A percentile compares a stretch with the other conserved stretches of the same genome.
These are phyloP conservation scores for Coelastrella sp. DNA, from an alignment of 139 green algal genomes.

Conservation along the genomic window DNA sequence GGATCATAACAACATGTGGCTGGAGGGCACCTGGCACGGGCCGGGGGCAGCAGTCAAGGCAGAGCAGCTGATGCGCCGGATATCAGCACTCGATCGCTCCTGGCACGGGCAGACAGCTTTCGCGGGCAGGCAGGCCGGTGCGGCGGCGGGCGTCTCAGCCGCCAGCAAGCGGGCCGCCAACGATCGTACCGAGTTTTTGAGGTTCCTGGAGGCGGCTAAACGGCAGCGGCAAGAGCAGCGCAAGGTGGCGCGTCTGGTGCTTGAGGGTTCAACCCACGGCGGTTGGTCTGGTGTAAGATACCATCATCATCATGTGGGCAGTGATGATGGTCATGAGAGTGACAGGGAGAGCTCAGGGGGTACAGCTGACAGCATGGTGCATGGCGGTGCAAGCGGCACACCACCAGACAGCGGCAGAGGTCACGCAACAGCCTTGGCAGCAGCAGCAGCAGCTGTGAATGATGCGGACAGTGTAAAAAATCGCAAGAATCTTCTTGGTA, in stretches of 20 bases:
- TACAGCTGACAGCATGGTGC: neutral
- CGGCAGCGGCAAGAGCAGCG: constrained; percentile 61
- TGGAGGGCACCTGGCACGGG: constrained; percentile 50
- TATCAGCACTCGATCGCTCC: constrained; percentile 18
- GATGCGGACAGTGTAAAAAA: neutral
- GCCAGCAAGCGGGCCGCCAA: neutral
- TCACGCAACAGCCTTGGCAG: neutral
- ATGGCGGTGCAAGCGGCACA: neutral
- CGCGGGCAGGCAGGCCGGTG: neutral
- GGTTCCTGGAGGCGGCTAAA: constrained; percentile 52
- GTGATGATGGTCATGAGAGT: neutral
- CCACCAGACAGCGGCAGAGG: neutral
- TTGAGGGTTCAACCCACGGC: constrained; percentile 57
- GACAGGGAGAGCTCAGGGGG: neutral
- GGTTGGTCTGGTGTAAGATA: neutral
- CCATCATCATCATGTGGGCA: neutral
- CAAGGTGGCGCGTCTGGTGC: constrained; percentile 60
- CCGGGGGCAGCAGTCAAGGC: neutral
- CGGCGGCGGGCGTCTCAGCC: neutral
- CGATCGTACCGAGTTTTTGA: constrained; percentile 25
- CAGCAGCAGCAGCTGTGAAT: neutral
- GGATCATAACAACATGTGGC: neutral
- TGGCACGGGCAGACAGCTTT: constrained; percentile 17
- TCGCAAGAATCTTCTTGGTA: neutral
- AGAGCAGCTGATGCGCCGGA: constrained; percentile 10